A percentile compares a stretch with the other conserved stretches of the same genome.
Conservation (phyloP, 805 yeast species). For the Lachancea lanzarotensis region DNA sequence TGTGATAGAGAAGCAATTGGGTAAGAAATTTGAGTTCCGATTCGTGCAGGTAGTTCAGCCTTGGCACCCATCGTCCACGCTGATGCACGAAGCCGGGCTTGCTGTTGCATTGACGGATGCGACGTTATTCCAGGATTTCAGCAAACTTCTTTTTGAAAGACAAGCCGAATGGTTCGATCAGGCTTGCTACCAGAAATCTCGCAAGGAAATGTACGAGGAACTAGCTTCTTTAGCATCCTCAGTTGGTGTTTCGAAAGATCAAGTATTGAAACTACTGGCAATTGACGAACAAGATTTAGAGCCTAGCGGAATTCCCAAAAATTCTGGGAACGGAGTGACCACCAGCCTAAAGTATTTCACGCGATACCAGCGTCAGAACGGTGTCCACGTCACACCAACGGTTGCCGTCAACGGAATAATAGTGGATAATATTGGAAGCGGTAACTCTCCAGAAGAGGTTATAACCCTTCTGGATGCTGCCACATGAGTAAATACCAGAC, state of each 20-base stretch:
- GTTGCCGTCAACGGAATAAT: conserved; percentile 7
- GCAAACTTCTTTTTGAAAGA: conserved; percentile 1
- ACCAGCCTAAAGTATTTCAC: conserved; percentile 4
- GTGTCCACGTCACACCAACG: conserved; percentile 7
- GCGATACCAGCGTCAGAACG: conserved; percentile 7
- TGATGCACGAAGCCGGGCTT: conserved; percentile 4
- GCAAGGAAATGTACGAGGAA: conserved; percentile 2
- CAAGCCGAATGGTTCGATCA: conserved; percentile 5
- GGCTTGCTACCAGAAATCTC: conserved; percentile 1
- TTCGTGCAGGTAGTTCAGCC: conserved; percentile 6
- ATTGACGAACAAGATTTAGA: conserved; percentile 2
- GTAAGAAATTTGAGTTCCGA: neutral
- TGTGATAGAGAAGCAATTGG: conserved; percentile 1
- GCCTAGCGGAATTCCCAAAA: neutral
- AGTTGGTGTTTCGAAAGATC: conserved; percentile 1
- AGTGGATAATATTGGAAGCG: conserved; percentile 3
- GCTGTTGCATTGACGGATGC: conserved; percentile 4
- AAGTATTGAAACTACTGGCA: neutral
- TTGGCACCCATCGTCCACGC: conserved; percentile 5
- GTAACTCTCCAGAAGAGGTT: conserved; percentile 6
- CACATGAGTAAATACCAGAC: no score
- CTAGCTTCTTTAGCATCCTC: conserved; percentile 3
- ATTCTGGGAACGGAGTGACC: conserved; percentile 1
- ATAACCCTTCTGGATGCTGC: conserved; percentile 2
- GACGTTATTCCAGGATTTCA: neutral